phyloP scores from a whole-genome alignment of 495 filamentous ascomycete species.

The Bacidia rubella region DNA sequence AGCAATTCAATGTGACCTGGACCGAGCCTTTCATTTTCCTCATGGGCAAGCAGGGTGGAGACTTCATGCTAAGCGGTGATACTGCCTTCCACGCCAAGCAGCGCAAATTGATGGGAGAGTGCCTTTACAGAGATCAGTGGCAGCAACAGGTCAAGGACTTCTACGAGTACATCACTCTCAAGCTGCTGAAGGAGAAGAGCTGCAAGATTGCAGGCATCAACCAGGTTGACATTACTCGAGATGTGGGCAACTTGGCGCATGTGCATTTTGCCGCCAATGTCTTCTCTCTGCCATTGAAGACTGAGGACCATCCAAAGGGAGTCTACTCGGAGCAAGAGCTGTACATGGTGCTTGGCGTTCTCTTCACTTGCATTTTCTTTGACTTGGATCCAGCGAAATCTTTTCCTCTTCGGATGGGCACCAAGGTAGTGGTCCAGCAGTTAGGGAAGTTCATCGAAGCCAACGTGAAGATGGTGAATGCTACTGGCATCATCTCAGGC shows the following conservation, averaged over 20 bases:
- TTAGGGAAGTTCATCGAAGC: slow-evolving; percentile 47
- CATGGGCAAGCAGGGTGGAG: slow-evolving; percentile 38
- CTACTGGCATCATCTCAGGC: slow-evolving; percentile 39
- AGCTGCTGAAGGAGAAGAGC: slow-evolving; percentile 49
- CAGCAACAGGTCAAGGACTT: slow-evolving; percentile 39
- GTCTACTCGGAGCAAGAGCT: slow-evolving; percentile 70
- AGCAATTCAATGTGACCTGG: slow-evolving; percentile 55
- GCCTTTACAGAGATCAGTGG: slow-evolving; percentile 35
- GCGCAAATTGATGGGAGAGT: slow-evolving; percentile 29
- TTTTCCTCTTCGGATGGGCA: slow-evolving; percentile 45
- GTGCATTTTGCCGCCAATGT: slow-evolving; percentile 59
- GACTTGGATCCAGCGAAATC: slow-evolving; percentile 40
- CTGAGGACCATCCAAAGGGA: slow-evolving; percentile 49
- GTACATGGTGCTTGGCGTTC: slow-evolving; percentile 56
- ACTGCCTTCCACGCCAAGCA: slow-evolving; percentile 29
- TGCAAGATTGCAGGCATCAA: slow-evolving; percentile 43
- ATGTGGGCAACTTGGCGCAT: slow-evolving; percentile 61
- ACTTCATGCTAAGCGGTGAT: slow-evolving; percentile 46
- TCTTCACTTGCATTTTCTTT: slow-evolving; percentile 47
- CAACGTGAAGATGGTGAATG: slow-evolving; percentile 51
- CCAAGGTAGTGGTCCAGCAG: slow-evolving; percentile 46
- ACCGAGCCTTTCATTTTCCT: slow-evolving; percentile 40
- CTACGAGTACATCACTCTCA: slow-evolving; percentile 46
- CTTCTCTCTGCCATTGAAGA: slow-evolving; percentile 64
- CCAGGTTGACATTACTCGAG: slow-evolving; percentile 64